Base-by-base conservation (phyloP, 306 rosid species). In the Cyamopsis tetragonoloba region DNA sequence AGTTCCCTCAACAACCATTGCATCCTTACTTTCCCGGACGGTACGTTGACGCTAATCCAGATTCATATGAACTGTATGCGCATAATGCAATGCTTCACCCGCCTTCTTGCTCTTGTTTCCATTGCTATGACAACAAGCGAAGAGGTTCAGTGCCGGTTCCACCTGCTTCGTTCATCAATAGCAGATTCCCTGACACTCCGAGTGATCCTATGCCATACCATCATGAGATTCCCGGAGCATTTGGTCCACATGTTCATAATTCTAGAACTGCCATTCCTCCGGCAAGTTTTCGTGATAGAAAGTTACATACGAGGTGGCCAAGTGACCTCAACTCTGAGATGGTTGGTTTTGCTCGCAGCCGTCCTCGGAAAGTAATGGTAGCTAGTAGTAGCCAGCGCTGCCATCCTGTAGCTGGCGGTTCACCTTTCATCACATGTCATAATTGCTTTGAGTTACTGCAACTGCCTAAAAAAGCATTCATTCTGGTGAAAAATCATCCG, bases 41-140 rank as follows among this genome's bases (percentile, higher is more conserved):
- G 60, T 90, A 85, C 51, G 71, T 61, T 47, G 88, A 83, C 43
- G 32, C 72, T 34, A 81, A 79, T 80, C 76, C 83, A 22, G 89
- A 86, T 66, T 78, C 82, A 9, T 84, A 77, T 46, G 85, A 80
- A 42, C 78, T 74, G 18, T 91, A 80, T 68, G 79, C 86, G 5
- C 85, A 69, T 27, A 80, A 81, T 65, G 68, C 89, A 44, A 70
- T 76, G 55, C 80, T 77, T 79, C 99, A 95, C 77, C 95, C 47
- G 3, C 87, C 90, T 80, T 75, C 96, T 66, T 95, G 99, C 74
- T 75, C 96, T 38, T 95, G 99, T 79, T 82, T 79, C 47, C 87
- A 79, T 64, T 95, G 99, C 81, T 82, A 85, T 70, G 89, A 88
- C 39, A 83, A 78, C 73, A 83, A 71, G 59, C 74, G 66, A 48